Percentiles rank a stretch among this genome's conserved stretches.
phyloP scores from a whole-genome alignment of 1,284 basidiomycete genomes.

The Stygiomarasmius scandens region DNA sequence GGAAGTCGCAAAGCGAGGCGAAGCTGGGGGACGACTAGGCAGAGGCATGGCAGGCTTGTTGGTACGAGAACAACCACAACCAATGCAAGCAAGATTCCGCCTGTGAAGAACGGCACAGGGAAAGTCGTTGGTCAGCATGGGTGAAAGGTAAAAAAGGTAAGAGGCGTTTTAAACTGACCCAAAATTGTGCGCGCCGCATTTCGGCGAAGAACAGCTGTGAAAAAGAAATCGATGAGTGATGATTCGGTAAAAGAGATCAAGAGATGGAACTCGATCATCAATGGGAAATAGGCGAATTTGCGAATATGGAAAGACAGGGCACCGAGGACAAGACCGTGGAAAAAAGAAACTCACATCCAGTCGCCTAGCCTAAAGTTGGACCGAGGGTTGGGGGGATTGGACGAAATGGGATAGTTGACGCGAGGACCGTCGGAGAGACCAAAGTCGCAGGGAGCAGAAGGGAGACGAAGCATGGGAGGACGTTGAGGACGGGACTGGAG shows the following conservation, averaged over 20 bases:
- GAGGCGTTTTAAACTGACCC: slow-evolving; percentile 60
- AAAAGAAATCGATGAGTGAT: slow-evolving; percentile 4
- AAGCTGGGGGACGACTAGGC: slow-evolving; percentile 38
- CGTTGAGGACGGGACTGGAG: not conserved
- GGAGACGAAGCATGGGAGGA: slow-evolving; percentile 31
- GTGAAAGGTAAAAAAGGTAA: slow-evolving; percentile 5
- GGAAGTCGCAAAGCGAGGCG: slow-evolving; percentile 44
- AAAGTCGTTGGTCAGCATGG: slow-evolving; percentile 43
- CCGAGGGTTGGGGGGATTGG: slow-evolving; percentile 76
- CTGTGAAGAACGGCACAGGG: slow-evolving; percentile 44
- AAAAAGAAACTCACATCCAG: slow-evolving; percentile 67
- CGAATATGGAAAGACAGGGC: slow-evolving; percentile 16
- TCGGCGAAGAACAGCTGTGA: slow-evolving; percentile 57
- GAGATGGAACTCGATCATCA: slow-evolving; percentile 14
- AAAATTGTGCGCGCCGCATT: slow-evolving; percentile 74
- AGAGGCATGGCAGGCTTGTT: slow-evolving; percentile 33
- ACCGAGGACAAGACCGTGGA: slow-evolving; percentile 1
- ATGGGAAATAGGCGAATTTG: slow-evolving; percentile 17
- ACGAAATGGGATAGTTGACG: slow-evolving; percentile 50
- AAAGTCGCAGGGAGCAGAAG: slow-evolving; percentile 35
- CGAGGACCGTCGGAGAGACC: not conserved
- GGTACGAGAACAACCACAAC: slow-evolving; percentile 66
- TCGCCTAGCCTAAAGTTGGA: slow-evolving; percentile 72
- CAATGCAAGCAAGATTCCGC: slow-evolving; percentile 73
- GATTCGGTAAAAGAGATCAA: not conserved